Conservation (phyloP, 768 basidiomycete species). For the Lactarius hengduanensis region DNA sequence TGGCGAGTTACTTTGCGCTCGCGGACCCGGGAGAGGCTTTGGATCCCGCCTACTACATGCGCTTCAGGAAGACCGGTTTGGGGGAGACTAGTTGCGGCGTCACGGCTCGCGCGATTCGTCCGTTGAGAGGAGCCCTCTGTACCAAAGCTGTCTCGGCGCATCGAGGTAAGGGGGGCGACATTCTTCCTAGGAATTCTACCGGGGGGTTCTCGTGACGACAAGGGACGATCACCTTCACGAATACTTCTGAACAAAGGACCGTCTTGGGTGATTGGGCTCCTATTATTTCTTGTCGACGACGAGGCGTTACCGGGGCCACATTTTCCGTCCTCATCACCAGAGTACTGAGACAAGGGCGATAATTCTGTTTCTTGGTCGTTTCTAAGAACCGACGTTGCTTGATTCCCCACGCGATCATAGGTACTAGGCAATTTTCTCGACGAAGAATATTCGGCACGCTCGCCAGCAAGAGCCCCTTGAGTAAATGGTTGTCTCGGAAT, state of each 20-base stretch:
- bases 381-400: neutral
- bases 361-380: slow-evolving; percentile 7
- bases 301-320: neutral
- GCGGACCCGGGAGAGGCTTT: slow-evolving; percentile 22
- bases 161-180: neutral
- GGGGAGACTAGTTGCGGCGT: neutral
- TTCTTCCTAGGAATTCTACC: neutral
- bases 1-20: slow-evolving; percentile 33
- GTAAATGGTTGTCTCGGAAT: slow-evolving; percentile 8
- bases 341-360: slow-evolving; percentile 22
- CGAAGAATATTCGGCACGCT: slow-evolving; percentile 1
- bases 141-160: neutral
- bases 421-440: neutral
- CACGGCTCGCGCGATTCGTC: neutral
- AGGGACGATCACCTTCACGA: slow-evolving; percentile 3
- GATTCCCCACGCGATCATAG: neutral
- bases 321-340: slow-evolving; percentile 17
- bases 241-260: neutral
- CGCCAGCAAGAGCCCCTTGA: neutral
- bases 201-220: slow-evolving; percentile 8
- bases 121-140: neutral
- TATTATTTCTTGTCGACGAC: neutral
- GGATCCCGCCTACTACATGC: slow-evolving; percentile 1
- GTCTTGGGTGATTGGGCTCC: slow-evolving; percentile 2
- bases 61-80: slow-evolving; percentile 1